Percentiles rank a stretch among this genome's conserved stretches.
Evolutionary conservation across 2,329 filamentous ascomycete genomes (phyloP).

Genomic region (Colletotrichum tropicale): DNA sequence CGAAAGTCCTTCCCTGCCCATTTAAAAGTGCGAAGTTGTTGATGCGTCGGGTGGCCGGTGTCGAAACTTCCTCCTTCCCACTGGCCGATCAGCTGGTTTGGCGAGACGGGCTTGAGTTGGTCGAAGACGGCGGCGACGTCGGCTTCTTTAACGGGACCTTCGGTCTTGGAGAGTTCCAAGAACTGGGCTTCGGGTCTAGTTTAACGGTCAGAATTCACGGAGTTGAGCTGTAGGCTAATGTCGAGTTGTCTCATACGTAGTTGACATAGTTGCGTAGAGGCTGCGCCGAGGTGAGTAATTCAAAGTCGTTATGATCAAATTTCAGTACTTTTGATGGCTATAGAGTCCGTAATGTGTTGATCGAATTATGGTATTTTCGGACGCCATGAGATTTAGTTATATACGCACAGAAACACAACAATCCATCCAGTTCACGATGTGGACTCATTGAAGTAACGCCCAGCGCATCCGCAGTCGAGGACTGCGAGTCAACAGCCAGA

Average conservation of each 20-base stretch:
- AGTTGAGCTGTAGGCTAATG: not conserved
- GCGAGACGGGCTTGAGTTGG: conserved; percentile 24
- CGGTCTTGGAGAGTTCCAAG: not conserved
- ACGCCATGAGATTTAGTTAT: rapidly evolving
- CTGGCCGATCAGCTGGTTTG: conserved; percentile 28
- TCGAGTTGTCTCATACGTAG: not conserved
- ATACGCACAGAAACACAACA: not conserved
- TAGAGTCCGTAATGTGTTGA: not conserved
- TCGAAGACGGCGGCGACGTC: conserved; percentile 15
- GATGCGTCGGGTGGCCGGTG: conserved; percentile 27
- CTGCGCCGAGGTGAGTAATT: rapidly evolving
- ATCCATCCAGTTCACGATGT: not conserved
- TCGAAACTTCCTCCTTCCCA: conserved; percentile 32
- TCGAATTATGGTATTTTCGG: rapidly evolving
- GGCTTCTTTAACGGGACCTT: not conserved
- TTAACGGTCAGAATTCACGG: not conserved
- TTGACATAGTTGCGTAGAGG: not conserved
- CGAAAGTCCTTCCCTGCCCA: conserved; percentile 36
- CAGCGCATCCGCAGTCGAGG: not conserved
- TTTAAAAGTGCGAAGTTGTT: conserved; percentile 24
- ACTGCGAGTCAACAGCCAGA: not conserved
- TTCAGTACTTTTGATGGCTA: rapidly evolving
- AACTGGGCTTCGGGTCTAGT: not conserved
- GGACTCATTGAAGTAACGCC: not conserved
- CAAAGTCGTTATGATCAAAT: rapidly evolving